Conservation (phyloP, 169 alveolate genomes). For the Eimeria brunetti region DNA sequence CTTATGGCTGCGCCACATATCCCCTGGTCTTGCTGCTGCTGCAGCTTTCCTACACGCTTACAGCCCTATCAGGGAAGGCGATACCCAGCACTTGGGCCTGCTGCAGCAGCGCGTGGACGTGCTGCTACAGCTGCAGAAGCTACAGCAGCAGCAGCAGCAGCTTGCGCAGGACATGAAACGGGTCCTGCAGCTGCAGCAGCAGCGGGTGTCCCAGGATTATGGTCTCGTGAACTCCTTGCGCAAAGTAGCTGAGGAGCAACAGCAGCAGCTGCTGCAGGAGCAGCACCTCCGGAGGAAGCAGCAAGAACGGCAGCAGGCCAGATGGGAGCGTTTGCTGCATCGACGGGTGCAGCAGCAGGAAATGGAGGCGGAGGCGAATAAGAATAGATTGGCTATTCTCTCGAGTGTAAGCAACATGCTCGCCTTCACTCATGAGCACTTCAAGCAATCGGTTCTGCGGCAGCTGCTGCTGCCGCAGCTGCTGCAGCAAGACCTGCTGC, state of each 20-base stretch:
- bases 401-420: background rate
- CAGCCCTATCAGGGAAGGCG: background rate
- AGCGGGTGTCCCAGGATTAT: slow-evolving; percentile 16
- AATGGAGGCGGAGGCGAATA: slow-evolving; percentile 41
- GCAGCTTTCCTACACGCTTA: background rate
- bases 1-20: background rate
- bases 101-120: slow-evolving; percentile 17
- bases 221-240: slow-evolving; percentile 5
- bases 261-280: background rate
- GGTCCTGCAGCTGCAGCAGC: slow-evolving; percentile 68
- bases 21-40: slow-evolving; percentile 50
- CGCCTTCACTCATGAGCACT: slow-evolving; percentile 12
- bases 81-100: slow-evolving; percentile 4
- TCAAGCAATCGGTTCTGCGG: slow-evolving; percentile 21
- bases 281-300: background rate
- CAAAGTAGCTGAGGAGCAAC: slow-evolving; percentile 2
- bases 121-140: slow-evolving; percentile 27
- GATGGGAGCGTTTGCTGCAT: slow-evolving; percentile 15
- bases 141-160: slow-evolving; percentile 49
- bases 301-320: slow-evolving; percentile 35
- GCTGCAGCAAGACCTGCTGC: slow-evolving; percentile 52
- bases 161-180: background rate
- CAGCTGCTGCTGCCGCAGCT: slow-evolving; percentile 69
- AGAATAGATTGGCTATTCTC: background rate
- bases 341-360: slow-evolving; percentile 57